These are phyloP conservation scores for Bullera alba DNA, from an alignment of 768 basidiomycete species.

Conservation along the genomic window DNA sequence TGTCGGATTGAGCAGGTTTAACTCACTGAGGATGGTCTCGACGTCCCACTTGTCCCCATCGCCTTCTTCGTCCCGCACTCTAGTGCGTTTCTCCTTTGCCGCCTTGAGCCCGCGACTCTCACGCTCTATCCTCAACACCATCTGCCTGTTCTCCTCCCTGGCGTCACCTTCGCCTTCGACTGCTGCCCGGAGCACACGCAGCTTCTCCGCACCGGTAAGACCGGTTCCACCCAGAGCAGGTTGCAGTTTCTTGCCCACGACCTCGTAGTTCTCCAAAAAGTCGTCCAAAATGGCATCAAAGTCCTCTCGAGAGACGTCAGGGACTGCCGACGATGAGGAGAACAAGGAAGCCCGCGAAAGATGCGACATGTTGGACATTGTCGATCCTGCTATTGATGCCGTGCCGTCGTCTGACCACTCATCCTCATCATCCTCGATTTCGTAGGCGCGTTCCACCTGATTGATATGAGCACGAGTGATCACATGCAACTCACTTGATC, in stretches of 20 bases:
- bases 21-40: constrained; percentile 86
- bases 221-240: constrained; percentile 59
- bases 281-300: constrained; percentile 87
- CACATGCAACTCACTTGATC: constrained; percentile 61
- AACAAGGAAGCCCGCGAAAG: constrained; percentile 57
- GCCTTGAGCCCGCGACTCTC: constrained; percentile 52
- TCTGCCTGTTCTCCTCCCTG: constrained; percentile 34
- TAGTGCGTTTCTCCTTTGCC: constrained; percentile 41
- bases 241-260: constrained; percentile 73
- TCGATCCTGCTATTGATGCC: constrained; percentile 30
- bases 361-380: constrained; percentile 59
- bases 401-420: constrained; percentile 43
- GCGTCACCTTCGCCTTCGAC: constrained; percentile 57
- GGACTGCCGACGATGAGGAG: constrained; percentile 16
- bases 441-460: constrained; percentile 52
- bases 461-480: neutral
- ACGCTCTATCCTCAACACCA: constrained; percentile 47
- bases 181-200: constrained; percentile 69
- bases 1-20: neutral
- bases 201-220: constrained; percentile 65
- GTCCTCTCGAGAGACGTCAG: constrained; percentile 60
- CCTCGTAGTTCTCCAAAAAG: constrained; percentile 85
- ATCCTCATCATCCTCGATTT: constrained; percentile 52
- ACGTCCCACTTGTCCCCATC: constrained; percentile 80
- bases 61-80: constrained; percentile 51